These are phyloP conservation scores for Urtica urens DNA, from an alignment of 306 rosid genomes.

Conservation along the genomic window DNA sequence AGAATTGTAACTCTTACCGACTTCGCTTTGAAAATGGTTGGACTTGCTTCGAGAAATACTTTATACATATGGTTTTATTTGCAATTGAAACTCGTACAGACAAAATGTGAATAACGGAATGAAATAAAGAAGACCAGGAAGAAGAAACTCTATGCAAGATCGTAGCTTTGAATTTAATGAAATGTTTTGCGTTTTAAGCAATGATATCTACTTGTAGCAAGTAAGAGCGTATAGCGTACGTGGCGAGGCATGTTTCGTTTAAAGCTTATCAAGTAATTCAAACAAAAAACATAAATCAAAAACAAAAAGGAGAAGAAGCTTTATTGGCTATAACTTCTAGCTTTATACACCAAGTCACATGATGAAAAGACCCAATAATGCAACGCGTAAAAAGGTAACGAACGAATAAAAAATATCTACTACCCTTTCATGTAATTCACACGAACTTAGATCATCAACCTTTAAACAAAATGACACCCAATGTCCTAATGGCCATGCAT, in stretches of 20 bases:
- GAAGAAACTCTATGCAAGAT: background rate
- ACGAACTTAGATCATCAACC: too few relatives aligned
- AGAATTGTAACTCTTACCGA: conserved; percentile 4
- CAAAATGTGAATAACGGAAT: background rate
- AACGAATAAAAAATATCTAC: too few relatives aligned
- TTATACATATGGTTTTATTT: too few relatives aligned
- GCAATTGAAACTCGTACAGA: conserved; percentile 4
- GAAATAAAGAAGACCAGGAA: background rate
- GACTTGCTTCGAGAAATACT: too few relatives aligned
- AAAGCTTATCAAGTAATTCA: background rate
- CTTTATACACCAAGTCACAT: conserved; percentile 13
- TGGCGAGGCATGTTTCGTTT: conserved; percentile 14
- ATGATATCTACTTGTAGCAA: too few relatives aligned
- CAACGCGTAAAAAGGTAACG: too few relatives aligned
- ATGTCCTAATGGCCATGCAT: background rate
- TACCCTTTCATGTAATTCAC: too few relatives aligned
- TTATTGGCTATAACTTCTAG: too few relatives aligned
- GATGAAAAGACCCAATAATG: conserved; percentile 5
- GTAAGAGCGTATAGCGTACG: conserved; percentile 9
- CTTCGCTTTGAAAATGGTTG: too few relatives aligned
- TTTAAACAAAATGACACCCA: too few relatives aligned
- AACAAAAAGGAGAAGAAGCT: too few relatives aligned
- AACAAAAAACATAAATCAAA: background rate
- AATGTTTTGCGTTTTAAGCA: background rate
- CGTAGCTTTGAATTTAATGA: background rate